Conservation (phyloP, 352 stramenopile genomes). For the Phytopythium montanum region DNA sequence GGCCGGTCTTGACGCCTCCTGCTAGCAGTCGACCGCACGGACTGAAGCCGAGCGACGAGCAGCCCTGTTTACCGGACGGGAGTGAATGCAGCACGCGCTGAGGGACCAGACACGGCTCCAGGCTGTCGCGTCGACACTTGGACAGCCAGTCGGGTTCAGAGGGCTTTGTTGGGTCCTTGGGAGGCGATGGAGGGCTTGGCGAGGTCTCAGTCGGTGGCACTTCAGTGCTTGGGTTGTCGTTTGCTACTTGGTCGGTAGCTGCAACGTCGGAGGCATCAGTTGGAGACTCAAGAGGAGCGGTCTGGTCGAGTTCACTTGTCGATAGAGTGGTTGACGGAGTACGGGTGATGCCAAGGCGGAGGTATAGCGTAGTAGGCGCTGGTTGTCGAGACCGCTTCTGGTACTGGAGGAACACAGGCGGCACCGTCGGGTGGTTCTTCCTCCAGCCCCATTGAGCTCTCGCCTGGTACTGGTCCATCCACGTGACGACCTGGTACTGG, state of each 20-base stretch:
- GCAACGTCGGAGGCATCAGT: neutral
- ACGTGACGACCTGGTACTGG: slow-evolving; percentile 52
- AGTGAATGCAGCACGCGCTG: slow-evolving; percentile 52
- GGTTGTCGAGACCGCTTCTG: slow-evolving; percentile 33
- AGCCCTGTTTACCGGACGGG: slow-evolving; percentile 49
- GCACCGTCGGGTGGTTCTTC: slow-evolving; percentile 26
- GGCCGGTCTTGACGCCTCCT: slow-evolving; percentile 29
- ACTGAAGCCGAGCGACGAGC: slow-evolving; percentile 58
- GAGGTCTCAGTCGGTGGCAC: neutral
- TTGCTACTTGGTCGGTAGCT: no score
- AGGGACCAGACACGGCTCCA: slow-evolving; percentile 53
- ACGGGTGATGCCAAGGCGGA: slow-evolving; percentile 17
- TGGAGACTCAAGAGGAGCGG: neutral
- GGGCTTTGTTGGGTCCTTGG: neutral
- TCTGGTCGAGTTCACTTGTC: neutral
- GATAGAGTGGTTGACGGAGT: neutral
- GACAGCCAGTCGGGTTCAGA: neutral
- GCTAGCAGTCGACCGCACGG: slow-evolving; percentile 49
- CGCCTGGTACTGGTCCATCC: slow-evolving; percentile 61
- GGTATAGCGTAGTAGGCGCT: slow-evolving; percentile 32
- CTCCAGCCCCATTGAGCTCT: slow-evolving; percentile 42
- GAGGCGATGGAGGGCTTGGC: neutral
- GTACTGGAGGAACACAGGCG: slow-evolving; percentile 59
- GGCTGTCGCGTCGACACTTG: slow-evolving; percentile 25
- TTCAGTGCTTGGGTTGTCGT: neutral